Evolutionary conservation across 2,329 filamentous ascomycete genomes (phyloP), one percentile per base, ranked within the genome.

Genomic region (Purpureocillium takamizusanense): DNA sequence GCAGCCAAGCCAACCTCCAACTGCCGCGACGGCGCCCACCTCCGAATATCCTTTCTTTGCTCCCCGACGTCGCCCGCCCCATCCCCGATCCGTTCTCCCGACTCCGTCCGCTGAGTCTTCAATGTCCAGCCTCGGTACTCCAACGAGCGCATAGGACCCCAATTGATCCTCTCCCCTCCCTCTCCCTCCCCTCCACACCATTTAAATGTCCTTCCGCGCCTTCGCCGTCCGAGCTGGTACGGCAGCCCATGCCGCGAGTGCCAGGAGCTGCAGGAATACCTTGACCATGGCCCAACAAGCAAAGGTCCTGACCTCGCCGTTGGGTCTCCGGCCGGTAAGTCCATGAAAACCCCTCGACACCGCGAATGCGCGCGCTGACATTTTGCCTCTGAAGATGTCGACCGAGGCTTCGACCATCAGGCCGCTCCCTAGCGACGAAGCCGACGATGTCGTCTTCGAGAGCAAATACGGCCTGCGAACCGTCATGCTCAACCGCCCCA

Each of bases 371-470:
- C 39, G 31, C 30, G 45, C 35, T 44, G 36, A 16, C 30, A 43
- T 28, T 7, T n/a, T 27, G 11, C 18, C 35, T 10, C 21, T 25
- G 7, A 31, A 64, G 61, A 46, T 63, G 14, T 63, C 61, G 29
- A 50, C 48, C 23, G 57, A 60, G 34, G 60, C 60, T 30, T 45
- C 47, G 14, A 41, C 51, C 12, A 66, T 70, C 49, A 76, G 70
- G 54, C 74, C 83, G 51, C 68, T 75, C 38, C 70, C 73, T 17
- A 74, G 66, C 42, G 87, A 95, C 62, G 81, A 88, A 38, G 71
- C 81, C 45, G 81, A 94, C 58, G 92, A 98, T 76, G 92, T 98
- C 49, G 71, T 95, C 43, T 98, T 98, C 73, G 80, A 79, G 62
- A 87, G 79, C 56, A 74, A 83, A 52, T 95, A 92, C 63, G 92